These are phyloP conservation scores for Paecilomyces formosus DNA, from an alignment of 2,329 filamentous ascomycete genomes.

Conservation along the genomic window DNA sequence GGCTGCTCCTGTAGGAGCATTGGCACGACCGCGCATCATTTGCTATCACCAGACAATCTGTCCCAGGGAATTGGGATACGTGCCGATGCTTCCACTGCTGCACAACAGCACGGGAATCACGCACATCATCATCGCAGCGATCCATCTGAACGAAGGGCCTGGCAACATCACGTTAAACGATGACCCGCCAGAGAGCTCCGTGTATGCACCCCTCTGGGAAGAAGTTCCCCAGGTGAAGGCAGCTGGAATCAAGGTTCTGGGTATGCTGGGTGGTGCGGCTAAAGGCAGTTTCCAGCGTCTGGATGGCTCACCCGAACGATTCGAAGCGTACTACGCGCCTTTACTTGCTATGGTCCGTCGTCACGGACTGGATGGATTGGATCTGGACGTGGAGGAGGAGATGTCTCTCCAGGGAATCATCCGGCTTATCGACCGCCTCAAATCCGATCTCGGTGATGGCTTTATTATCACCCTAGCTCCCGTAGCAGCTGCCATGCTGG, in stretches of 20 bases:
- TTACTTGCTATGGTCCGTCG: constrained; percentile 57
- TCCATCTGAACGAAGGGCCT: constrained; percentile 69
- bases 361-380: constrained; percentile 60
- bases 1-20: constrained; percentile 5
- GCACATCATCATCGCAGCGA: constrained; percentile 78
- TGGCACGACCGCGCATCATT: constrained; percentile 29
- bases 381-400: constrained; percentile 72
- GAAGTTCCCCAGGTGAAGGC: constrained; percentile 67
- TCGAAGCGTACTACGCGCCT: constrained; percentile 67
- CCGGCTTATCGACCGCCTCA: constrained; percentile 59
- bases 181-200: constrained; percentile 58
- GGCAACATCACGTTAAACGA: constrained; percentile 72
- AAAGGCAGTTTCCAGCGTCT: constrained; percentile 61
- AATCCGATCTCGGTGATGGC: constrained; percentile 38
- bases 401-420: constrained; percentile 62
- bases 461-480: constrained; percentile 79
- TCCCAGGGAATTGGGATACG: constrained; percentile 44
- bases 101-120: constrained; percentile 57
- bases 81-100: constrained; percentile 56
- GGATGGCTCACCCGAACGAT: constrained; percentile 51
- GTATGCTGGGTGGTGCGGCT: constrained; percentile 82
- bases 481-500: constrained; percentile 66
- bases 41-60: constrained; percentile 61
- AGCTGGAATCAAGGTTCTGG: constrained; percentile 69
- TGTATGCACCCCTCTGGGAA: constrained; percentile 67